A percentile compares a stretch with the other conserved stretches of the same genome.
Evolutionary conservation across 768 basidiomycete genomes (phyloP).

Genomic region (Myochromella boudieri): DNA sequence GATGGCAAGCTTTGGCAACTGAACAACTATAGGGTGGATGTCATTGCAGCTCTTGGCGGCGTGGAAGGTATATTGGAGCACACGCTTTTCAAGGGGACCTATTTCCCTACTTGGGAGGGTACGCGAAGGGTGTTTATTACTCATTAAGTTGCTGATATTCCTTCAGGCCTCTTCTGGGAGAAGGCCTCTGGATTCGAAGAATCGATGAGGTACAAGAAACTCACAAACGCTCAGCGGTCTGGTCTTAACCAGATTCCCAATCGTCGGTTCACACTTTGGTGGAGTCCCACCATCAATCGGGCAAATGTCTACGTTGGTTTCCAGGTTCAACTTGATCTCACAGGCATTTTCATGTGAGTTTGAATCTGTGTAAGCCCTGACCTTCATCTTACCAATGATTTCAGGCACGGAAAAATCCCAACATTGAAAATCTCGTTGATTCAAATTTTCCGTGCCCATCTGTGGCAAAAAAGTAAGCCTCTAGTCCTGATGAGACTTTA

Average conservation of each 20-base stretch:
- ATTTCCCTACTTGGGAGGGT: constrained; percentile 98
- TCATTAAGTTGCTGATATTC: constrained; percentile 3
- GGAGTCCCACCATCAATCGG: constrained; percentile 98
- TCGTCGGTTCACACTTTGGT: constrained; percentile 99
- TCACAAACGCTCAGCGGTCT: constrained; percentile 97
- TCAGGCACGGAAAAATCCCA: constrained; percentile 95
- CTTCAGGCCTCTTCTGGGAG: constrained; percentile 90
- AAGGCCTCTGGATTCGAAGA: constrained; percentile 97
- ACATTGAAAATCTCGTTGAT: constrained; percentile 98
- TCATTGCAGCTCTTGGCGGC: constrained; percentile 96
- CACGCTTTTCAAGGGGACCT: constrained; percentile 96
- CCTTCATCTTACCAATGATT: constrained; percentile 1
- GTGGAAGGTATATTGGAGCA: constrained; percentile 97
- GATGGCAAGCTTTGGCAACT: constrained; percentile 96
- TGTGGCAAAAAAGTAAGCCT: constrained; percentile 97
- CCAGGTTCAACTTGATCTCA: constrained; percentile 98
- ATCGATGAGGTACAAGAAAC: constrained; percentile 93
- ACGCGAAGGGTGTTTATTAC: constrained; percentile 12
- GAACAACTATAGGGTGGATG: constrained; percentile 98
- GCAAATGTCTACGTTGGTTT: constrained; percentile 99
- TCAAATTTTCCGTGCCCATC: constrained; percentile 99
- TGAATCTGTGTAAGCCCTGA: neutral
- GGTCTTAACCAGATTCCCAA: constrained; percentile 98
- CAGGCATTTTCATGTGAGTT: constrained; percentile 87
- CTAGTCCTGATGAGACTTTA: constrained; percentile 22